Base-by-base conservation (phyloP, 23 red algal species). In the Pyropia yezoensis region DNA sequence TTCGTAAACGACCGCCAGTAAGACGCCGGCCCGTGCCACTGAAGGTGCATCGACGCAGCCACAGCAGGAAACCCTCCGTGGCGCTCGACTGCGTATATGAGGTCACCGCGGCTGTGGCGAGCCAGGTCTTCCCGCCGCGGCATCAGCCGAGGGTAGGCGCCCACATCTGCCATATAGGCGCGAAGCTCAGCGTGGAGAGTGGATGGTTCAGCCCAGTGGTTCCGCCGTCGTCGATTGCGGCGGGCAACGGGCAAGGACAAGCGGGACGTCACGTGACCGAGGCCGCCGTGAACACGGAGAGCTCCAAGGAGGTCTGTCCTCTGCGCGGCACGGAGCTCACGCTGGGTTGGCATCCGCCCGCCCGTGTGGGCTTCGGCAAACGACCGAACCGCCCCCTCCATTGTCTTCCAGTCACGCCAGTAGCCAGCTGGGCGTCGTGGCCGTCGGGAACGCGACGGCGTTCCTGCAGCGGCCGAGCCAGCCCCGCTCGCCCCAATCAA, bases 241-340 rank as follows among this genome's bases (percentile, higher is more conserved):
- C 26, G 57, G 18, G 18, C 18, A 3, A 57, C 33, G 18, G 30
- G 59, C 15, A 77, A 57, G 9, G 65, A 59, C 5, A 67, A 18
- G 33, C 80, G 76, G 8, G 51, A n/a, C 24, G 80, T 52, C 17
- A 82, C 89, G 22, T 57, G 5, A 24, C 61, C 29, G 1, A 82
- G 11, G 45, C 89, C 89, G 27, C 89, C 89, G 39, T 86, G 81
- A 12, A 66, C 28, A 3, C 89, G 80, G 18, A 95, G 54, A 11
- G 89, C 89, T 45, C 82, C 67, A 18, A 95, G 53, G n/a, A 95
- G 62, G 69, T 95, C 89, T 15, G 59, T 52, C 14, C 89, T 59
- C 56, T 65, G 70, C 57, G 33, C 32, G 12, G 77, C 66, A 30
- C 66, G 62, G 14, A 95, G 54, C 20, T 95, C 63, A 11, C 63